phyloP scores from a whole-genome alignment of 1,284 basidiomycete species.

The Rugosomyces carneus region DNA sequence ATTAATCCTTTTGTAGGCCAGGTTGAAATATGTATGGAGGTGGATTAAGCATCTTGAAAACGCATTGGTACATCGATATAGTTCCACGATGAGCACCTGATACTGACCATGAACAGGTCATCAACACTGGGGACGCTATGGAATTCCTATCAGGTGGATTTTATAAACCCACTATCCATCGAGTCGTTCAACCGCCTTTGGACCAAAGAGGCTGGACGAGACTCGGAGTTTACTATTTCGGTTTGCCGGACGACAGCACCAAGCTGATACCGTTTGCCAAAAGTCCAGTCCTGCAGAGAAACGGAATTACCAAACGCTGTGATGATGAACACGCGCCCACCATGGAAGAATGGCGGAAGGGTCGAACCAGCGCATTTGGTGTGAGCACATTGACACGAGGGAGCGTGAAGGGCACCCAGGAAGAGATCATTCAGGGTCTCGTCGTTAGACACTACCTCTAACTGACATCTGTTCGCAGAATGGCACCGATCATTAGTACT shows the following conservation, averaged over 20 bases:
- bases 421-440: conserved; percentile 39
- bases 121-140: conserved; percentile 50
- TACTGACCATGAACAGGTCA: conserved; percentile 17
- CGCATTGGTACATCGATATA: conserved; percentile 35
- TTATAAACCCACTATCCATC: conserved; percentile 35
- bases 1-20: background rate
- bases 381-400: conserved; percentile 18
- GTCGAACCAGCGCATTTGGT: conserved; percentile 29
- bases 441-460: conserved; percentile 37
- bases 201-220: conserved; percentile 26
- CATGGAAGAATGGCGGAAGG: conserved; percentile 29
- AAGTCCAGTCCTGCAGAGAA: conserved; percentile 25
- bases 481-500: background rate
- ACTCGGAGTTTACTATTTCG: conserved; percentile 28
- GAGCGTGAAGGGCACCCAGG: conserved; percentile 33
- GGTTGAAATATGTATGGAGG: conserved; percentile 32
- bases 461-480: background rate
- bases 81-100: background rate
- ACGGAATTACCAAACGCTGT: conserved; percentile 18
- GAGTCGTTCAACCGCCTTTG: conserved; percentile 29
- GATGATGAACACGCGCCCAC: conserved; percentile 25
- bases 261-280: conserved; percentile 22
- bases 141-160: conserved; percentile 45
- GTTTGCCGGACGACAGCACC: conserved; percentile 25
- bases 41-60: conserved; percentile 57